Evolutionary conservation across 2,329 filamentous ascomycete genomes (phyloP).

Genomic region (Didymella lethalis): DNA sequence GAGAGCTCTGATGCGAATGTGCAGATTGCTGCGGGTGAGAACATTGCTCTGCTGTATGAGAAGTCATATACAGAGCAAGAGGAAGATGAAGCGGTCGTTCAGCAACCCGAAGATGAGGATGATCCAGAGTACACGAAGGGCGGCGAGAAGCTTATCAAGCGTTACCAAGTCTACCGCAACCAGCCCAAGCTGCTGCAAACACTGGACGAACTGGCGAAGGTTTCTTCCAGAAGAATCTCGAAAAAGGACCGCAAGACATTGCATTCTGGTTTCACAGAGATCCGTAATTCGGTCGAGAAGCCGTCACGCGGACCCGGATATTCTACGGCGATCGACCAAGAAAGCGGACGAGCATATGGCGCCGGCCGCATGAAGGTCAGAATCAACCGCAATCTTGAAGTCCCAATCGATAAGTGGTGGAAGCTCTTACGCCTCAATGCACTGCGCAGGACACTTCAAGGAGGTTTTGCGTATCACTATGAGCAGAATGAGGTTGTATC

Average conservation of each 20-base stretch:
- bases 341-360: conserved; percentile 67
- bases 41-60: conserved; percentile 85
- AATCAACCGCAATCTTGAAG: conserved; percentile 65
- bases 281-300: conserved; percentile 71
- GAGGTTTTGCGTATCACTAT: conserved; percentile 49
- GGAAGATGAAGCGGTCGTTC: conserved; percentile 61
- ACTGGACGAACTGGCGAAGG: conserved; percentile 66
- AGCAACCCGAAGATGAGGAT: conserved; percentile 59
- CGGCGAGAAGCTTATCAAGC: conserved; percentile 60
- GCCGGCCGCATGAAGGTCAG: conserved; percentile 65
- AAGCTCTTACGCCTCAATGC: conserved; percentile 71
- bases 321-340: conserved; percentile 68
- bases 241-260: conserved; percentile 72
- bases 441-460: conserved; percentile 66
- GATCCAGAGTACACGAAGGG: conserved; percentile 45
- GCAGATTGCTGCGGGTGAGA: conserved; percentile 78
- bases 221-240: conserved; percentile 68
- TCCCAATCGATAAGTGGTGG: conserved; percentile 77
- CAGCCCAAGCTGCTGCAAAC: conserved; percentile 67
- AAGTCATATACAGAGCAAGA: conserved; percentile 68
- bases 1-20: conserved; percentile 76
- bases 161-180: conserved; percentile 73
- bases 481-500: conserved; percentile 49
- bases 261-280: conserved; percentile 72
- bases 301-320: conserved; percentile 72